Percentiles rank a stretch among this genome's conserved stretches.
These are phyloP conservation scores for Asclepias syriaca DNA, from an alignment of 257 asterid genomes.

Conservation along the genomic window DNA sequence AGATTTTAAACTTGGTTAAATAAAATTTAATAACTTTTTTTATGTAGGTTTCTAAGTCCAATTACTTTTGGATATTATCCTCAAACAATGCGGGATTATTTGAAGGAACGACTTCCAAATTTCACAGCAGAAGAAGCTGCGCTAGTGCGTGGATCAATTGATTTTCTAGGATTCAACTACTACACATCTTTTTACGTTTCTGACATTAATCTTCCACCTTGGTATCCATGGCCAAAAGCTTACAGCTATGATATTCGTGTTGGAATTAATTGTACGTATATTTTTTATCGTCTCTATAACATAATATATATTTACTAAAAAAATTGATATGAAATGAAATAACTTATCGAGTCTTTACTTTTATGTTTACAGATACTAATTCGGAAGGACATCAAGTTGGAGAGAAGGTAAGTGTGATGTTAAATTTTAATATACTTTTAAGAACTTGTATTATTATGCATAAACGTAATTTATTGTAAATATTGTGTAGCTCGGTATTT, in stretches of 20 bases:
- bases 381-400: no score
- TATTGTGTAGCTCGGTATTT: not conserved
- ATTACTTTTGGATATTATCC: constrained; percentile 6
- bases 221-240: not conserved
- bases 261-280: no score
- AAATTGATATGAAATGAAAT: no score
- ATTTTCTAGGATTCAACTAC: no score
- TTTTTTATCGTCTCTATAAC: no score
- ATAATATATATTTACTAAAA: no score
- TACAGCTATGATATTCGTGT: no score
- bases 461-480: no score
- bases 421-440: not conserved
- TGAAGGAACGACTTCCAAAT: not conserved
- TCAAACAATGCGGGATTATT: not conserved
- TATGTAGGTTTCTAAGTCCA: constrained; percentile 9
- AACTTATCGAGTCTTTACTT: no score
- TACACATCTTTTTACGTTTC: constrained; percentile 7
- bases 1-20: no score
- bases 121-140: not conserved
- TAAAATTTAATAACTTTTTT: not conserved
- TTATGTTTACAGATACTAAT: no score
- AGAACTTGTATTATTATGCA: not conserved
- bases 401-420: no score
- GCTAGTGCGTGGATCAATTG: not conserved
- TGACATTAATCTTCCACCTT: not conserved